Evolutionary conservation across 305 asterid genomes (phyloP).

Genomic region (Fraxinus paxiana): DNA sequence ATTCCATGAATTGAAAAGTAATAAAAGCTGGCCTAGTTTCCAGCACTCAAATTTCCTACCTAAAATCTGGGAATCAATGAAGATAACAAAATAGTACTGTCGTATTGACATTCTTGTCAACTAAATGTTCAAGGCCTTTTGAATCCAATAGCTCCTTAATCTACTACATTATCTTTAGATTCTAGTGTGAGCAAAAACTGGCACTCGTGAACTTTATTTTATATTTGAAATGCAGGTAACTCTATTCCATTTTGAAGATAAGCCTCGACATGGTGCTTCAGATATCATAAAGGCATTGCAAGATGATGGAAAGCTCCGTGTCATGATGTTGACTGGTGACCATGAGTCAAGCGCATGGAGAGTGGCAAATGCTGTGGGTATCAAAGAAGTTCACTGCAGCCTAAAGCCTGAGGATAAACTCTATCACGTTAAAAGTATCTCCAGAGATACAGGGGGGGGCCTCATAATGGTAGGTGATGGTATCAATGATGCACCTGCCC

Average conservation of each 20-base stretch:
- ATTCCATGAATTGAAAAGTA: not conserved
- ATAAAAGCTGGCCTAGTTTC: not conserved
- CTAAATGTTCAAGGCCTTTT: not conserved
- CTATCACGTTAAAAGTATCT: conserved; percentile 70
- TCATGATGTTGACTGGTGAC: conserved; percentile 95
- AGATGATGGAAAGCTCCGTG: conserved; percentile 66
- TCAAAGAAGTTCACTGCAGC: conserved; percentile 74
- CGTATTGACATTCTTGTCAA: not conserved
- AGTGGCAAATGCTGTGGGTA: conserved; percentile 90
- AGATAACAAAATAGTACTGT: not conserved
- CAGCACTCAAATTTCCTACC: not conserved
- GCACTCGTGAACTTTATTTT: not conserved
- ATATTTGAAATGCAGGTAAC: conserved; percentile 58
- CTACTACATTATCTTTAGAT: not conserved
- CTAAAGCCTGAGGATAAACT: conserved; percentile 98
- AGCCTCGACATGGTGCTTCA: conserved; percentile 65
- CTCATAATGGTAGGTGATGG: conserved; percentile 99
- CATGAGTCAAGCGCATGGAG: conserved; percentile 90
- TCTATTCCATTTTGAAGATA: conserved; percentile 88
- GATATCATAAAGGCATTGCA: conserved; percentile 69
- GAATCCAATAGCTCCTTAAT: not conserved
- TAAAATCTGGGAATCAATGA: not conserved
- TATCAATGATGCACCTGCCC: conserved; percentile 96
- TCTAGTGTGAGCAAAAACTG: not conserved
- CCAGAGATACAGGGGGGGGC: conserved; percentile 90